phyloP scores from a whole-genome alignment of 164 flowering plant species.

The Magnolia sinica region DNA sequence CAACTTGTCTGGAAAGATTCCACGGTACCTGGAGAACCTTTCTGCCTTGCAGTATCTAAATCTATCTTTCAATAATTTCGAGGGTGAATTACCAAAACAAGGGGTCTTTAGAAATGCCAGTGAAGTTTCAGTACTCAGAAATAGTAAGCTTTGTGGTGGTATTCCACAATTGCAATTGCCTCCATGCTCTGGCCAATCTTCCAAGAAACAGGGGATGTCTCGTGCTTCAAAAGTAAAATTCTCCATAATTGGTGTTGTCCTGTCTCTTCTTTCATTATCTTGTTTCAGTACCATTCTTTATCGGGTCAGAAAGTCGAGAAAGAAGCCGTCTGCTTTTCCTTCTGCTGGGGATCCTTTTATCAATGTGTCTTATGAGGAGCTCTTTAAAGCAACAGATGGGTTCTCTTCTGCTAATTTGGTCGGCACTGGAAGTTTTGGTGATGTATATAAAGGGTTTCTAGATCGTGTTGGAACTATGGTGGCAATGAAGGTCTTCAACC shows the following conservation, averaged over 20 bases:
- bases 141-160: background rate
- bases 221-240: background rate
- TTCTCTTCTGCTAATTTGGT: background rate
- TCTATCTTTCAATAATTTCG: conserved; percentile 1
- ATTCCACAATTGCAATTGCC: background rate
- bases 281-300: background rate
- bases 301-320: background rate
- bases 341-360: background rate
- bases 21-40: background rate
- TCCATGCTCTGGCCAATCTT: background rate
- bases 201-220: background rate
- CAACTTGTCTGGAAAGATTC: background rate
- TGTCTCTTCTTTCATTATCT: background rate
- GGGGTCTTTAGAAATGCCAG: conserved; percentile 1
- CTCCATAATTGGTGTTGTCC: background rate
- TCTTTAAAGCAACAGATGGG: background rate
- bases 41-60: background rate
- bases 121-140: background rate
- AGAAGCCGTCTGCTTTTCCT: background rate
- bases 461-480: background rate
- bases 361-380: background rate
- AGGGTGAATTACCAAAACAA: background rate
- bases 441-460: background rate
- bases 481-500: background rate
- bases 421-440: background rate